Evolutionary conservation across 106 monocot species (phyloP).

Genomic region (Vanilla planifolia): DNA sequence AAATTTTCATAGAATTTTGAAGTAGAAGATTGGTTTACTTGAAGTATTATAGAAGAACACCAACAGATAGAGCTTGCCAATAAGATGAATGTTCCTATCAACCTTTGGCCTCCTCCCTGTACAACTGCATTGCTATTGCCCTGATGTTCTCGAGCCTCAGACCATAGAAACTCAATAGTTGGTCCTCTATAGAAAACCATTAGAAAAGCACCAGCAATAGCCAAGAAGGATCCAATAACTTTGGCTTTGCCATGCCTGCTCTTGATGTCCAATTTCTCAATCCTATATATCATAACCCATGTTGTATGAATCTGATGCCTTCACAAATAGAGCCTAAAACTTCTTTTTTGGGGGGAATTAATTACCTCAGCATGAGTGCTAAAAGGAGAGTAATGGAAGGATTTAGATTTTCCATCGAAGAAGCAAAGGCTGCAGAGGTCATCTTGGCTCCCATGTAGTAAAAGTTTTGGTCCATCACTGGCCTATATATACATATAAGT

Average conservation of each 20-base stretch:
- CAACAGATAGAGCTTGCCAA: neutral
- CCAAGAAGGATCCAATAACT: conserved; percentile 52
- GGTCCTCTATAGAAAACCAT: conserved; percentile 81
- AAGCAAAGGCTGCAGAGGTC: conserved; percentile 70
- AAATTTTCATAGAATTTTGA: no score
- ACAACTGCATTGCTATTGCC: conserved; percentile 9
- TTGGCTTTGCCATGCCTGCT: conserved; percentile 45
- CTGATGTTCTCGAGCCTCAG: conserved; percentile 25
- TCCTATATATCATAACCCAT: no score
- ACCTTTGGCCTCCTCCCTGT: neutral
- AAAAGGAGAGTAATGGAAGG: conserved; percentile 59
- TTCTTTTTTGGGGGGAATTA: no score
- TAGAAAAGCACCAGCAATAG: conserved; percentile 52
- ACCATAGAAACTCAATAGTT: conserved; percentile 32
- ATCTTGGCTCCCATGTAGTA: conserved; percentile 70
- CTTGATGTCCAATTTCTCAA: conserved; percentile 58
- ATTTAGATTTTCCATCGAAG: conserved; percentile 68
- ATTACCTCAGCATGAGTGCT: conserved; percentile 43
- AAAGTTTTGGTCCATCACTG: conserved; percentile 83
- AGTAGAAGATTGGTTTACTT: no score
- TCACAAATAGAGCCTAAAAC: no score
- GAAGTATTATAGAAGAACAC: neutral
- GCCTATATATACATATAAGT: no score
- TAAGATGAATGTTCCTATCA: neutral
- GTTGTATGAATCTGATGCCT: no score